Evolutionary conservation across 108 stramenopile genomes (phyloP), one percentile per base, ranked within the genome.

Genomic region (Poteriospumella lacustris): DNA sequence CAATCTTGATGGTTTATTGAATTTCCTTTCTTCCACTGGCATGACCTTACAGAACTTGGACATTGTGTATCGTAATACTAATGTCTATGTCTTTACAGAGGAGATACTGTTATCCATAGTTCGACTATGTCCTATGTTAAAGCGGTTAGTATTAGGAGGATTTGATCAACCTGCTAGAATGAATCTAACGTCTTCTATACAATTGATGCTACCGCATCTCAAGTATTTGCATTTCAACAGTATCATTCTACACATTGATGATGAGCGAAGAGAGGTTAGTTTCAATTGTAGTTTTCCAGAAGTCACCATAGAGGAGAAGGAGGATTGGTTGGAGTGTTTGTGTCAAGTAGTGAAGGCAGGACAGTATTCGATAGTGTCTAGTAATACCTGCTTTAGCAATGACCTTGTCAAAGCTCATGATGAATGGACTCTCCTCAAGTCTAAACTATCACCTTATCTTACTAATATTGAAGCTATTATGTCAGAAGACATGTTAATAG

Each of bases 1-100:
- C 47, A 52, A 52, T 52, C 47, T 52, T 52, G 47, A 52, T 52
- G 47, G 47, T 52, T 52, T 52, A 52, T 52, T 52, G 47, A 52
- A 52, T 52, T 52, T 52, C 47, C 47, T 52, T 52, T 52, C 47
- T 52, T 52, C 47, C 47, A 52, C 47, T 52, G 47, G 47, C 47
- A 52, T 52, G 47, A 52, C 47, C 47, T 52, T 52, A 52, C 47
- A 52, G 47, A 52, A 52, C 47, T 52, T 52, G 47, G 47, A 52
- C 47, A 52, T 52, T 52, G 47, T 52, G 47, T 52, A 52, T 52
- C 47, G 47, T 52, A 52, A 52, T 52, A 52, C 47, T 52, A 52
- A 52, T 52, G 47, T 52, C 47, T 52, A 52, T 52, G 47, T 52
- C 47, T 52, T 52, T 52, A 52, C 47, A 52, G 47, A 52, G 47